Base-by-base conservation (phyloP, 75 land plant species). In the Chamaecyparis obtusa region DNA sequence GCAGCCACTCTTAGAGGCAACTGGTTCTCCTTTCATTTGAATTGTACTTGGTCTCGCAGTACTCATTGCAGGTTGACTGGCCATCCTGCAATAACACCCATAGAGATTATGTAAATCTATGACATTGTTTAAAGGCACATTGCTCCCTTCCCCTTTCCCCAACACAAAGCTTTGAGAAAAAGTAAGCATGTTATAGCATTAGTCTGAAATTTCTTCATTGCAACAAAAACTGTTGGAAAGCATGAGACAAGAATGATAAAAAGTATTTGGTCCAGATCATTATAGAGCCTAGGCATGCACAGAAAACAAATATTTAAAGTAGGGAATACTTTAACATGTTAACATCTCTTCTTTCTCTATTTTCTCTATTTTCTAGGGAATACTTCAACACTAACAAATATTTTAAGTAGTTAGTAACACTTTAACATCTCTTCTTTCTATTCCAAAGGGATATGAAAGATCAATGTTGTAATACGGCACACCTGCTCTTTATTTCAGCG, bases 401-500 rank as follows among this genome's bases (percentile, higher is more conserved):
- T 14, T 9, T 79, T 24, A 7, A 27, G 41, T 41, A 21, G 3
- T 24, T 44, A 27, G 43, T 24, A 71, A 30, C 24, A 33, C 33
- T 30, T 33, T 74, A 33, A 74, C 14, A 81, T 19, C 33, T n/a
- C 32, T 9, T 46, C 54, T 1, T 81, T 81, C 83, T 19, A 51
- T 84, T 15, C 32, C 21, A 49, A 84, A 84, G 30, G 35, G 71
- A 37, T 27, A 36, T 36, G 36, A 44, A 81, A 81, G 27, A 36
- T 41, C 27, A 39, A 81, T 81, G 83, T 39, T n/a, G 24, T 64
- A 64, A 64, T 74, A 48, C 27, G 44, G 16, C 85, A 51, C 71
- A 95, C 97, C 97, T 95, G 90, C 91, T 95, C 89, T 96, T 96
- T 76, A 96, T 96, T 85, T 92, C 94, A 27, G 95, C 93, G 86